These are phyloP conservation scores for Colletotrichum spinosum DNA, from an alignment of 2,329 filamentous ascomycete genomes.

Conservation along the genomic window DNA sequence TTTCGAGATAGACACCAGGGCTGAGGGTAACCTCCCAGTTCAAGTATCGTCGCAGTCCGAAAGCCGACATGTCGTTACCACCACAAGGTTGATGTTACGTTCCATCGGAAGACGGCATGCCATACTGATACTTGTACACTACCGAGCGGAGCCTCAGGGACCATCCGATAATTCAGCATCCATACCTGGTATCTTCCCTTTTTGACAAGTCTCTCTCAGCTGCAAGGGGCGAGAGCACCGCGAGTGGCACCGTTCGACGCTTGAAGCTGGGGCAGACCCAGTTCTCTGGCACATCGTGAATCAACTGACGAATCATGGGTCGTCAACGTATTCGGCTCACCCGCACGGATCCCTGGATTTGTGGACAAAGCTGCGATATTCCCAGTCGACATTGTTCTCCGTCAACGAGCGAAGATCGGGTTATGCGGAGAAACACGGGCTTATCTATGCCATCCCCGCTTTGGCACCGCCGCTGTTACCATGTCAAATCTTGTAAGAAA, in stretches of 20 bases:
- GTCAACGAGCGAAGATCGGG: slow-evolving; percentile 1
- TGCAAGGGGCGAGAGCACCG: slow-evolving; percentile 11
- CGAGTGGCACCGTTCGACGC: slow-evolving; percentile 17
- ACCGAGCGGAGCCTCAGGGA: slow-evolving; percentile 26
- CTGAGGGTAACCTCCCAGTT: not conserved
- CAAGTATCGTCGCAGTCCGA: not conserved
- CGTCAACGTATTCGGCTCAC: slow-evolving; percentile 5
- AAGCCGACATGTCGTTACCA: not conserved
- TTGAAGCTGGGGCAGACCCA: slow-evolving; percentile 26
- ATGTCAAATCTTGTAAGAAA: slow-evolving; percentile 23
- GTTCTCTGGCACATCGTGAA: slow-evolving; percentile 16
- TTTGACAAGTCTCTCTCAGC: not conserved
- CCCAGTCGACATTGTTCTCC: slow-evolving; percentile 2
- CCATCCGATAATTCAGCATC: not conserved
- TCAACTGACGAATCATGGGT: slow-evolving; percentile 6
- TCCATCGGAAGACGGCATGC: slow-evolving; percentile 28
- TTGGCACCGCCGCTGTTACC: slow-evolving; percentile 8
- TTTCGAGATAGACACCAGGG: not conserved
- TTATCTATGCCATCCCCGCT: slow-evolving; percentile 21
- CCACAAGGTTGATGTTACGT: slow-evolving; percentile 26
- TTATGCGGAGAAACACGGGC: slow-evolving; percentile 28
- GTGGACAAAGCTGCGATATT: slow-evolving; percentile 3
- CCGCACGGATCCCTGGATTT: slow-evolving; percentile 9
- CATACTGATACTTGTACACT: slow-evolving; percentile 11
- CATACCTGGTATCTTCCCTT: not conserved